Percentiles rank a stretch among this genome's conserved stretches.
Conservation (phyloP, 352 stramenopile species). For the Phytophthora pluvialis region DNA sequence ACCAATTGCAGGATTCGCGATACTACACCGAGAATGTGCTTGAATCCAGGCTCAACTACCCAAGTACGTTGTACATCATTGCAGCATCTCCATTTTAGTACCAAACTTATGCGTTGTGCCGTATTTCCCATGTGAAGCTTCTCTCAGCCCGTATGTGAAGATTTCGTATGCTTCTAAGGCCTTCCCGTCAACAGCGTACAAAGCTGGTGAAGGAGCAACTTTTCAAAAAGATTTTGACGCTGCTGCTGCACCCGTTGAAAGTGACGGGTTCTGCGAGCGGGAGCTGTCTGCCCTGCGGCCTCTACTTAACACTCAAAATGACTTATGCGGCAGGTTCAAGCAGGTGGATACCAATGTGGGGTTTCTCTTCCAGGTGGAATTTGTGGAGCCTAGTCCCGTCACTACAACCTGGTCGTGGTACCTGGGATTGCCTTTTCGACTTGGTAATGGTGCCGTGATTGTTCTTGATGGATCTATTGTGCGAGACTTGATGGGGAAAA, state of each 20-base stretch:
- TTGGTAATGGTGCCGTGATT: constrained; percentile 49
- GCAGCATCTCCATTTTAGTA: neutral
- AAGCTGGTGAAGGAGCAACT: constrained; percentile 40
- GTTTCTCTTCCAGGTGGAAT: constrained; percentile 58
- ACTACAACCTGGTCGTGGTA: constrained; percentile 60
- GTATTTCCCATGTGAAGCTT: constrained; percentile 25
- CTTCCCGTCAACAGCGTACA: constrained; percentile 41
- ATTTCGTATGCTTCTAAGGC: constrained; percentile 61
- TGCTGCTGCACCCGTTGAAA: constrained; percentile 46
- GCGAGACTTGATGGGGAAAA: constrained; percentile 51
- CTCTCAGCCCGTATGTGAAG: constrained; percentile 44
- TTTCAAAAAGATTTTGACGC: constrained; percentile 58
- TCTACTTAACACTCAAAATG: constrained; percentile 50
- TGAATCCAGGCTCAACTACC: constrained; percentile 56
- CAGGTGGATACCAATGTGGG: constrained; percentile 48
- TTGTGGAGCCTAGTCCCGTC: constrained; percentile 47
- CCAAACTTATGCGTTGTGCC: neutral
- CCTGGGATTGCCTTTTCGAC: constrained; percentile 61
- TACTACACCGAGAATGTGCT: constrained; percentile 66
- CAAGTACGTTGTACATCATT: constrained; percentile 32
- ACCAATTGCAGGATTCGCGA: constrained; percentile 43
- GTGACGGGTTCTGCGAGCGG: constrained; percentile 61
- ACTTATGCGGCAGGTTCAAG: constrained; percentile 53
- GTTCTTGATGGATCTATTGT: constrained; percentile 54
- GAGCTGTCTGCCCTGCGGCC: constrained; percentile 48